A percentile compares a stretch with the other conserved stretches of the same genome.
Evolutionary conservation across 805 yeast species (phyloP).

Genomic region (Saturnispora gosingensis): DNA sequence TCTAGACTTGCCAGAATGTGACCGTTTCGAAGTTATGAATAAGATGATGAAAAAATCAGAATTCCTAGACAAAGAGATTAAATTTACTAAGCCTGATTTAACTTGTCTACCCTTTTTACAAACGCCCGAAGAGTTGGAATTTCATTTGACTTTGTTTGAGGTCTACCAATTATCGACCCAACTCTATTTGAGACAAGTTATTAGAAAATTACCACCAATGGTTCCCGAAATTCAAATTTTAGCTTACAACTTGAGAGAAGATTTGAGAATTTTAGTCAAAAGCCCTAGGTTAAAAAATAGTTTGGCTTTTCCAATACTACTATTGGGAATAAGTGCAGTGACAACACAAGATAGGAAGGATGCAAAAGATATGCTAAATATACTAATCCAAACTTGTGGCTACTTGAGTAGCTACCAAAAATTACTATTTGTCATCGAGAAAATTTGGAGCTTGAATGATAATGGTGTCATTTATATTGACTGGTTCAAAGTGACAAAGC

Average conservation of each 20-base stretch:
- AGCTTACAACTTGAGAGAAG: slow-evolving; percentile 13
- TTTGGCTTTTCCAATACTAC: slow-evolving; percentile 32
- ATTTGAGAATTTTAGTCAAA: slow-evolving; percentile 13
- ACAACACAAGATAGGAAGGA: slow-evolving; percentile 19
- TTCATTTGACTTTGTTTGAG: slow-evolving; percentile 29
- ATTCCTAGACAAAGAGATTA: slow-evolving; percentile 13
- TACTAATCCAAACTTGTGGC: slow-evolving; percentile 26
- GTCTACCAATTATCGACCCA: slow-evolving; percentile 24
- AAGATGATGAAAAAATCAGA: slow-evolving; percentile 14
- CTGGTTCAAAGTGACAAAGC: slow-evolving; percentile 31
- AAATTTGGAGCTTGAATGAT: slow-evolving; percentile 30
- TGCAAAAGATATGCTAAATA: slow-evolving; percentile 20
- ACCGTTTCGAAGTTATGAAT: slow-evolving; percentile 14
- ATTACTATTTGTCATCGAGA: slow-evolving; percentile 22
- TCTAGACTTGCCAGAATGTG: slow-evolving; percentile 17
- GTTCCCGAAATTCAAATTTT: slow-evolving; percentile 22
- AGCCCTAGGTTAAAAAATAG: slow-evolving; percentile 16
- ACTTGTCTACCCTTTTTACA: slow-evolving; percentile 13
- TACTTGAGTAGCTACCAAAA: slow-evolving; percentile 25
- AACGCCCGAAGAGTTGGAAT: slow-evolving; percentile 19
- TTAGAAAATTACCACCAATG: slow-evolving; percentile 20
- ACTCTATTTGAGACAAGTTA: slow-evolving; percentile 20
- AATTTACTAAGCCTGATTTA: slow-evolving; percentile 16
- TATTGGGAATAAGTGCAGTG: slow-evolving; percentile 29
- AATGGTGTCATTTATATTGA: slow-evolving; percentile 30